Base-by-base conservation (phyloP, 2,329 filamentous ascomycete species). In the Biscogniauxia marginata region DNA sequence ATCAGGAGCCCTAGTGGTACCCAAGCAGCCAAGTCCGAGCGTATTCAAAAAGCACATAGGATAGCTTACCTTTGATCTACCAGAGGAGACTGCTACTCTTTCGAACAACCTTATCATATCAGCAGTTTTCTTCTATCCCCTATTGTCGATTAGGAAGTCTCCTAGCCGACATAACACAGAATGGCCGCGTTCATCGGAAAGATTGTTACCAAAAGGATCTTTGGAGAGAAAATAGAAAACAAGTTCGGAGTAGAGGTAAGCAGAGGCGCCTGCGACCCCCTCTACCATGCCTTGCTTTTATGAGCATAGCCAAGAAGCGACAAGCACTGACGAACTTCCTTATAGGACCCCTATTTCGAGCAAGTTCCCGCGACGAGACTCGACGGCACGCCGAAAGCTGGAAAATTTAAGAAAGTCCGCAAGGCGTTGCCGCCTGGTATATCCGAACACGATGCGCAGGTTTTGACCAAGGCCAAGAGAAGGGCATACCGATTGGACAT, bases 271-370 rank as follows among this genome's bases (percentile, higher is more conserved):
- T n/a, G n/a, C n/a, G n/a, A 19, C 16, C 71, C n/a, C 60, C 73
- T 23, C 65, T 68, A 44, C 71, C 70, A 63, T 70, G 64, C 19
- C 18, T 20, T 23, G 24, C 11, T n/a, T 45, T 24, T n/a, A 34
- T 7, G 44, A 19, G 23, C 11, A 23, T 50, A n/a, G 49, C 23
- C 39, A 46, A n/a, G 25, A 52, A 65, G 71, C 30, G 30, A 34
- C 5, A 7, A 11, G 30, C 11, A 53, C 62, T 72, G 39, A 74
- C 70, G 34, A 71, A 72, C 52, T 56, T 61, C 52, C 30, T 34
- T 60, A 34, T 67, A 97, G 90, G 93, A 98, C 70, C 92, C 93
- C 5, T 96, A 92, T 76, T 96, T 93, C 67, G 91, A 96, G 72
- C 81, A 86, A 64, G 86, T 96, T 34, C 86, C 87, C 20, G 87